Percentiles rank a stretch among this genome's conserved stretches.
Conservation (phyloP, 345 rosid species). For the Brassica cretica region DNA sequence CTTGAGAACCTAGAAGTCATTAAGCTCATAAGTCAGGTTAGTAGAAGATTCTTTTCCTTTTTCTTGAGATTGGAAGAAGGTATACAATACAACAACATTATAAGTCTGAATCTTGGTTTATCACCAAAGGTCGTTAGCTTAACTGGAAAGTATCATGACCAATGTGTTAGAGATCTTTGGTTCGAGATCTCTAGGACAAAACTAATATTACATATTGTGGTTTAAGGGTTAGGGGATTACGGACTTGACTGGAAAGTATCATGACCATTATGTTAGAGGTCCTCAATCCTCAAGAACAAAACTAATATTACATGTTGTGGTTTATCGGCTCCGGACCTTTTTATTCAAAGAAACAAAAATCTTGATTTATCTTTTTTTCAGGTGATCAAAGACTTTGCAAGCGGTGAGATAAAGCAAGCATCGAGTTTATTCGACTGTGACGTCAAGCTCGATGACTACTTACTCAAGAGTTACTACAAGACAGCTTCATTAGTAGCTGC, state of each 20-base stretch:
- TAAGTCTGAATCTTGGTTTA: constrained; percentile 18
- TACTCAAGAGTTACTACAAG: constrained; percentile 89
- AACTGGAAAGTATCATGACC: too few relatives aligned
- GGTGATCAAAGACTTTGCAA: constrained; percentile 98
- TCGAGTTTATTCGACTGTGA: constrained; percentile 92
- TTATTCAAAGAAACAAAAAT: too few relatives aligned
- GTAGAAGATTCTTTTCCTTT: not conserved
- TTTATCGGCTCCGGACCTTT: too few relatives aligned
- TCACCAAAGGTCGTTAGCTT: too few relatives aligned
- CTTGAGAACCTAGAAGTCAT: constrained; percentile 92
- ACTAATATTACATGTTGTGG: too few relatives aligned
- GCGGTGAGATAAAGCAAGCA: constrained; percentile 98
- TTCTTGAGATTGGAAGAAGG: not conserved
- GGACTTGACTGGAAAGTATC: too few relatives aligned
- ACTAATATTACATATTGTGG: too few relatives aligned
- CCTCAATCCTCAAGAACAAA: too few relatives aligned
- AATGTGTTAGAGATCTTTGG: too few relatives aligned
- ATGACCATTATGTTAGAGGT: too few relatives aligned
- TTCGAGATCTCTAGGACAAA: too few relatives aligned
- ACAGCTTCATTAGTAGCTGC: constrained; percentile 95
- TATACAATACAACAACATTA: not conserved
- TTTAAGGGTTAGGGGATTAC: too few relatives aligned
- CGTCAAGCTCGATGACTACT: constrained; percentile 69
- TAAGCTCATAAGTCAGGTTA: constrained; percentile 95
- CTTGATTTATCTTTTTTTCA: constrained; percentile 34